A percentile compares a stretch with the other conserved stretches of the same genome.
These are phyloP conservation scores for Solanum verrucosum DNA, from an alignment of 257 asterid species.

Conservation along the genomic window DNA sequence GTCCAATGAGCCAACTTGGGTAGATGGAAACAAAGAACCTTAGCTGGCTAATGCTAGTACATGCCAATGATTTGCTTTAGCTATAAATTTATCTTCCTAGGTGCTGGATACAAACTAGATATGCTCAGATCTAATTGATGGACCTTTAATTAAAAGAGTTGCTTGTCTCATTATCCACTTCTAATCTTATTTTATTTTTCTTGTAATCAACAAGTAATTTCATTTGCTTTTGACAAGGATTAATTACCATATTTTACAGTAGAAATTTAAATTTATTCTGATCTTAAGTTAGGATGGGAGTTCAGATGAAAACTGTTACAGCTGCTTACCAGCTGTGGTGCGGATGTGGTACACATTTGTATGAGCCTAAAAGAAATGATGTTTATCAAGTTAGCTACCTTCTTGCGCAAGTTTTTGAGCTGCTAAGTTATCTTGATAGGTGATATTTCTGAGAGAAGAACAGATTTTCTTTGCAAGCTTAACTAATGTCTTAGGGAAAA, in stretches of 20 bases:
- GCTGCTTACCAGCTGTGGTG: not conserved
- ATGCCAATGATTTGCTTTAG: conserved; percentile 1
- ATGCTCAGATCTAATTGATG: not conserved
- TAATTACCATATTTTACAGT: not conserved
- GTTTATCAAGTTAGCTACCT: not conserved
- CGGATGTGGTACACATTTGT: not conserved
- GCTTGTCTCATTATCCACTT: conserved; percentile 9
- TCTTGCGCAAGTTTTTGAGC: not conserved
- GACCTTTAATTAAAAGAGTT: not conserved
- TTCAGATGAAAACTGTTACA: not conserved
- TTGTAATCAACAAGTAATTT: not conserved
- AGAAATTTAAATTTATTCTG: not conserved
- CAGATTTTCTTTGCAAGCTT: not conserved
- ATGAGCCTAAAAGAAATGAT: not conserved
- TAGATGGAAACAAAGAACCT: not conserved
- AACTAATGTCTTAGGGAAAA: not conserved
- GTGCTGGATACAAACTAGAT: not conserved
- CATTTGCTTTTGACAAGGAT: not conserved
- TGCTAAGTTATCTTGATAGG: not conserved
- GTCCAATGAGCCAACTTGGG: conserved; percentile 6
- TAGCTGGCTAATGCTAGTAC: conserved; percentile 4
- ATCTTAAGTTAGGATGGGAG: not conserved
- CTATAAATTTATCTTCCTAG: not conserved
- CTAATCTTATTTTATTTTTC: not conserved
- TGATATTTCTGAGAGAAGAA: not conserved